Base-by-base conservation (phyloP, 345 rosid genomes). In the Punica granatum region DNA sequence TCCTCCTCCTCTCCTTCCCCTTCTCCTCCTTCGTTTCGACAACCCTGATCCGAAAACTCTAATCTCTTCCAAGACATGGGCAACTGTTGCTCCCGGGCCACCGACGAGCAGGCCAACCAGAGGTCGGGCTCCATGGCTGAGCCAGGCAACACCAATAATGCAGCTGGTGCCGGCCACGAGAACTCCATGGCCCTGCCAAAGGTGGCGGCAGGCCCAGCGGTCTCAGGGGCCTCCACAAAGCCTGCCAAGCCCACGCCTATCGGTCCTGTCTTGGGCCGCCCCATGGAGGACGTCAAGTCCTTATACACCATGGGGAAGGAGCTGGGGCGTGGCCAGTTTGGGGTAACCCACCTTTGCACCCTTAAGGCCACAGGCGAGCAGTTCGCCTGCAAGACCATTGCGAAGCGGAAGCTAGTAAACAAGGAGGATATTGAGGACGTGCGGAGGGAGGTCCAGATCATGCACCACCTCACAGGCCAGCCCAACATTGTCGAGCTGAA, bases 391-490 rank as follows among this genome's bases (percentile, higher is more conserved):
- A 92, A 92, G 66, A 92, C 98, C 13, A 90, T 92, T 3, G 96
- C 98, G 0, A 92, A 92, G 73, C 74, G 96, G 26, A 92, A 90
- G 70, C 89, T 92, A 3, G 90, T 76, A 26, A 88, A 87, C 74
- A 93, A 90, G 70, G 98, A 92, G 79, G 97, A 93, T 62, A 80
- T 93, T 23, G 98, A 93, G 60, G 98, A 92, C 61, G 98, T 90
- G 18, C 75, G 90, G 72, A 84, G 98, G 62, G 97, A 90, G 78
- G 97, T 93, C 31, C 97, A 93, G 71, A 93, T 93, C 5, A 90
- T 90, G 98, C 89, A 90, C 69, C 97, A 93, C 67, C 74, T 93
- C 66, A 85, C 96, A 0, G 98, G 97, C 1, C 97, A 90, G 60
- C 90, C 87, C 15, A 93, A 93, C 30, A 83, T 93, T 37, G 97